Base-by-base conservation (phyloP, 805 yeast species). In the Metschnikowia santaceciliae region DNA sequence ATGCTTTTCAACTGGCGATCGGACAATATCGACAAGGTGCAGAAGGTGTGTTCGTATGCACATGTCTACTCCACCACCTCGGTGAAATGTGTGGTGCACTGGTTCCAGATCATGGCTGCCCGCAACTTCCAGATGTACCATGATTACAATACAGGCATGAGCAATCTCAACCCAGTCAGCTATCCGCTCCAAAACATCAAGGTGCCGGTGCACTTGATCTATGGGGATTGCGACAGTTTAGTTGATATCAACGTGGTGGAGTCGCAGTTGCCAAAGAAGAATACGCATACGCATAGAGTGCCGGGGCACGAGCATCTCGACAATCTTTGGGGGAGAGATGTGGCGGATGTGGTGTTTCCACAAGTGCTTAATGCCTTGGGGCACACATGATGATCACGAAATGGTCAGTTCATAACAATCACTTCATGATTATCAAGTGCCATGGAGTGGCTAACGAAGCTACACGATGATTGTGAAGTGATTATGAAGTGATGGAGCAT, bases 31-130 rank as follows among this genome's bases (percentile, higher is more conserved):
- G 70, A 82, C 33, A 74, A 78, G 52, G 69, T 81, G 38, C 96
- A 91, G 67, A 92, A 91, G 63, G 70, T 82, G 44, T 77, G 88
- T n/a, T 79, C 88, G 14, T 92, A 89, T 67, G 82, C 89, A 15
- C 97, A 94, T 65, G 73, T 92, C 49, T 92, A 91, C 69, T 88
- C 96, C 1, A 86, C 96, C 20, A 90, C 98, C 0, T 83, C 91
- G 2, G 98, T 91, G 23, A 92, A 91, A 67, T 81, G 88, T 8
- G 90, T 90, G 42, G 97, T 56, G 47, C 68, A 64, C 51, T 64
- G 68, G 68, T 64, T 64, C 51, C 68, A 64, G 51, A 91, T 92
- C 48, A 88, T 92, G 54, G 76, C 85, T 47, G 30, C 54, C 37
- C 51, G 53, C 32, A 55, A 55, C 46, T 91, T 92, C 66, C 96